These are phyloP conservation scores for Blastocystis sp. DNA, from an alignment of 352 stramenopile genomes.

Conservation along the genomic window DNA sequence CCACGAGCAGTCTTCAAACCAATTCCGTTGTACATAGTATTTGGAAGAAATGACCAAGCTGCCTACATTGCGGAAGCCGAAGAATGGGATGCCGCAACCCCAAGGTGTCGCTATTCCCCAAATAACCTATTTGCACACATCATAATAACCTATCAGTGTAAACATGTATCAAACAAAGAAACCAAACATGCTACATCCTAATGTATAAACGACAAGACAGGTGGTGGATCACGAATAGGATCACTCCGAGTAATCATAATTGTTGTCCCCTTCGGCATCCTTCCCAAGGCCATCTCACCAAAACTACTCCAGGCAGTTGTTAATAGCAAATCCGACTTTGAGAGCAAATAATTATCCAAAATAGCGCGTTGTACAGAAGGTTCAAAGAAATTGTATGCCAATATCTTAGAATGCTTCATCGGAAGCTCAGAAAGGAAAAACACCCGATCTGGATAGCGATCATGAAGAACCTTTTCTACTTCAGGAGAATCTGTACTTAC, in stretches of 20 bases:
- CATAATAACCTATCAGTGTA: too few species aligned
- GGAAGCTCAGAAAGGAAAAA: conserved; percentile 22
- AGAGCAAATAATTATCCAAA: conserved; percentile 45
- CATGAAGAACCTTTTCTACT: background rate
- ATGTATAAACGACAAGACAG: background rate
- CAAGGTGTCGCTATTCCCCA: too few species aligned
- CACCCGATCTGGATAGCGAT: background rate
- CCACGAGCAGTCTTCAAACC: conserved; percentile 49
- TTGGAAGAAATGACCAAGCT: background rate
- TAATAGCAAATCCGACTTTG: conserved; percentile 2
- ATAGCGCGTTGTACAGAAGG: conserved; percentile 6
- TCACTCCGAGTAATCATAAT: conserved; percentile 50
- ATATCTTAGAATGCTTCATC: conserved; percentile 11
- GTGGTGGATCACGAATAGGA: background rate
- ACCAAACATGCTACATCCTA: background rate
- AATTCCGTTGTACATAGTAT: conserved; percentile 62
- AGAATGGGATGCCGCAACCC: too few species aligned
- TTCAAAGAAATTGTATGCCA: conserved; percentile 8
- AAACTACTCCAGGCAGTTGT: conserved; percentile 54
- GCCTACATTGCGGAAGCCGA: too few species aligned
- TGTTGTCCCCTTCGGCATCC: background rate
- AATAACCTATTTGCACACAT: too few species aligned
- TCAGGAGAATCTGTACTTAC: conserved; percentile 18
- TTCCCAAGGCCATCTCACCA: conserved; percentile 32
- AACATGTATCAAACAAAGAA: background rate